These are phyloP conservation scores for Enterocytospora artemiae DNA, from an alignment of 371 early-diverging fungal genomes.

Conservation along the genomic window DNA sequence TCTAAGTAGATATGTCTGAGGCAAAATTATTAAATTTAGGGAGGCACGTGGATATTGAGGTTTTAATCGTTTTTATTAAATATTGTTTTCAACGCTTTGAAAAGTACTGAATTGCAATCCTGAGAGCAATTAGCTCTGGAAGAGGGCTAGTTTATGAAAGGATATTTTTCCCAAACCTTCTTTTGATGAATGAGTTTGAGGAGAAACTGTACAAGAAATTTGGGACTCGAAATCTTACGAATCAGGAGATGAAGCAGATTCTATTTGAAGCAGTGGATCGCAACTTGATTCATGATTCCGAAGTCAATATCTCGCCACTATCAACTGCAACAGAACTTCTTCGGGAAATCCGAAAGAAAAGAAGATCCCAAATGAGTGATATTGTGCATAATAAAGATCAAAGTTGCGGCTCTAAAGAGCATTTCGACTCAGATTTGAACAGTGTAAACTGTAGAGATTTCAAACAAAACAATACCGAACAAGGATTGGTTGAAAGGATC, in stretches of 20 bases:
- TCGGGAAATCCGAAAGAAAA: neutral
- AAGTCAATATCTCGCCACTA: neutral
- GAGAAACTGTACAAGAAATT: constrained; percentile 22
- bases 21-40: neutral
- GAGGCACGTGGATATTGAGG: neutral
- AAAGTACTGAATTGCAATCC: neutral
- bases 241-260: constrained; percentile 8
- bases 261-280: constrained; percentile 10
- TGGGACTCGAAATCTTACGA: constrained; percentile 19
- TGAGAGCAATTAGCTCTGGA: neutral
- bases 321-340: neutral
- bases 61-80: neutral
- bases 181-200: constrained; percentile 28
- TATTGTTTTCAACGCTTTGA: neutral
- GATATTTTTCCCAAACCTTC: neutral
- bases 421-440: neutral
- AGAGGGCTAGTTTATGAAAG: neutral
- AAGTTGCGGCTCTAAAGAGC: neutral
- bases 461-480: neutral
- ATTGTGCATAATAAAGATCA: neutral
- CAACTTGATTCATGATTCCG: constrained; percentile 10
- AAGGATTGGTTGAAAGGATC: too few relatives aligned
- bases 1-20: neutral
- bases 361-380: neutral
- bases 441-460: neutral